phyloP scores from a whole-genome alignment of 768 basidiomycete species.

The Suillus plorans region DNA sequence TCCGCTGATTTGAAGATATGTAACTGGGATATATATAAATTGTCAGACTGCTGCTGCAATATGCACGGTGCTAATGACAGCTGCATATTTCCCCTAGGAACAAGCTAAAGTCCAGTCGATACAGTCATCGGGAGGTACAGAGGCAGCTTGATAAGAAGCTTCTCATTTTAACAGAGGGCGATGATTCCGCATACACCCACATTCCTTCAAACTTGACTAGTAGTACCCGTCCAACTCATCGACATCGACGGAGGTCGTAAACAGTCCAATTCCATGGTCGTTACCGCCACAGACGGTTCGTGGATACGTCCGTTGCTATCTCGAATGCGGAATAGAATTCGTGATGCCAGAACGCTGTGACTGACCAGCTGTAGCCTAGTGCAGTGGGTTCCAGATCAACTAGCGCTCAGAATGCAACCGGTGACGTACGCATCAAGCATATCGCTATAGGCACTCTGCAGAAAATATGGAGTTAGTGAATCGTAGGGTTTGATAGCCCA shows the following conservation, averaged over 20 bases:
- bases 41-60: too few species aligned
- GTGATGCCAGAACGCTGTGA: constrained; percentile 25
- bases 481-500: background rate
- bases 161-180: background rate
- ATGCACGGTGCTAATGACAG: too few species aligned
- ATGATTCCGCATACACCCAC: background rate
- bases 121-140: too few species aligned
- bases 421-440: constrained; percentile 3
- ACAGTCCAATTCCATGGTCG: background rate
- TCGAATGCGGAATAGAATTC: constrained; percentile 30
- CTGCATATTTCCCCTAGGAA: too few species aligned
- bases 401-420: background rate
- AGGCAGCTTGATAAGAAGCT: background rate
- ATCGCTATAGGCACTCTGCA: background rate
- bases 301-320: constrained; percentile 11
- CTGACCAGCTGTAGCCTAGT: constrained; percentile 20
- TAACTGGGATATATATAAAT: too few species aligned
- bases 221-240: too few species aligned
- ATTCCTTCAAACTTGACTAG: background rate
- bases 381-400: background rate
- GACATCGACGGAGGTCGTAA: background rate
- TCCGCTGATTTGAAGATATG: too few species aligned
- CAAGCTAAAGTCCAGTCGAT: too few species aligned
- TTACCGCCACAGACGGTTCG: background rate
- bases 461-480: background rate